Base-by-base conservation (phyloP, 2,329 filamentous ascomycete species). In the Botrytis cinerea region DNA sequence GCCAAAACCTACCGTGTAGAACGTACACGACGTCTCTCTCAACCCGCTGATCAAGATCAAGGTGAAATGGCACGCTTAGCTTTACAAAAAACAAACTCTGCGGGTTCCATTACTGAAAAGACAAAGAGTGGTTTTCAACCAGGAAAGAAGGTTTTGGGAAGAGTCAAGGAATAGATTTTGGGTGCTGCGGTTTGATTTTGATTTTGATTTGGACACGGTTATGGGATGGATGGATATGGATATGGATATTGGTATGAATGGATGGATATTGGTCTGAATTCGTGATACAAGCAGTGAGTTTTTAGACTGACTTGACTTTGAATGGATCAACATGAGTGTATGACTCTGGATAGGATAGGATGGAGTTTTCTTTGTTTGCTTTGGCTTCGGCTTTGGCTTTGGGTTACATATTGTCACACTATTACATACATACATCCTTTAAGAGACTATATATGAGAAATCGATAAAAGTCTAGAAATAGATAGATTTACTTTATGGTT, bases 1-100 rank as follows among this genome's bases (percentile, higher is more conserved):
- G 46, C 70, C n/a, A 72, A 72, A 59, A 54, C 18, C 28, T 72
- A 72, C 28, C 70, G 70, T 38, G 70, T 72, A 20, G 70, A 72
- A 35, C 70, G 70, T 22, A 67, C n/a, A 8, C 70, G 70, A 6
- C 70, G 70, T 25, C 70, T 72, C 38, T 72, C 70, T 2, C 70
- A 72, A 45, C 46, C 70, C 4, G 70, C 70, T 4, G 45, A 63
- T 20, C 60, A 72, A 43, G 48, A 66, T 2, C 60, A 72, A 18
- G 35, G 45, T 9, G 70, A 72, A 25, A 59, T 72, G 70, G 14
- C 60, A 18, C 70, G 70, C 12, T 63, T 72, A 12, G 45, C 70
- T 6, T 45, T 72, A n/a, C 60, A 72, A 18, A 72, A 72, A 32
- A 72, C 70, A 2, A 67, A 67, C 25, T 72, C 70, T 40, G 38